phyloP scores from a whole-genome alignment of 2,329 filamentous ascomycete species.

The Ophiocordyceps australis region DNA sequence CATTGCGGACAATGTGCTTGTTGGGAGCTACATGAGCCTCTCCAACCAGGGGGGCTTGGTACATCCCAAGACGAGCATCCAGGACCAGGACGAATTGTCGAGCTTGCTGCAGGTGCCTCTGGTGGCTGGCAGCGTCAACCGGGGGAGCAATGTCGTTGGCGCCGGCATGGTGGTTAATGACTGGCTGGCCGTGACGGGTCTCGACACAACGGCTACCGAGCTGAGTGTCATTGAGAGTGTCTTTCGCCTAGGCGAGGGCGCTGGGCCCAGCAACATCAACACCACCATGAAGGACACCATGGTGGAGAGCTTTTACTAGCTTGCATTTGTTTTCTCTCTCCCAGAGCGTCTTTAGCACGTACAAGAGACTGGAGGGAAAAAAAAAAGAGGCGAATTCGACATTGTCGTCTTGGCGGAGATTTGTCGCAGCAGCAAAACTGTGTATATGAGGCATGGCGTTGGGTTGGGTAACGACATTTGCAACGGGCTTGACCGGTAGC shows the following conservation, averaged over 20 bases:
- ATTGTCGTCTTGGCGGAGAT: too few relatives aligned
- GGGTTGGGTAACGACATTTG: too few relatives aligned
- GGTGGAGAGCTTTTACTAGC: conserved; percentile 94
- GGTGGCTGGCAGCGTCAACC: conserved; percentile 85
- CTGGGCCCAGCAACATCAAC: conserved; percentile 61
- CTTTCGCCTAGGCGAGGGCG: conserved; percentile 81
- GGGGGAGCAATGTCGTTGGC: conserved; percentile 86
- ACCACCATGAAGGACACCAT: conserved; percentile 89
- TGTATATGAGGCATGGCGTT: too few relatives aligned
- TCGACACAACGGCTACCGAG: conserved; percentile 95
- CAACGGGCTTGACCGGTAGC: too few relatives aligned
- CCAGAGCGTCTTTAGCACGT: too few relatives aligned
- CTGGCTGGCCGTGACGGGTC: conserved; percentile 86
- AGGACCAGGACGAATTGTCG: conserved; percentile 94
- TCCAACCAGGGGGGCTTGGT: conserved; percentile 94
- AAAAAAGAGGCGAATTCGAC: too few relatives aligned
- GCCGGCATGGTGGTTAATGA: conserved; percentile 49
- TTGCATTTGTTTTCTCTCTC: too few relatives aligned
- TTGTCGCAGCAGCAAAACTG: too few relatives aligned
- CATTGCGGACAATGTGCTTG: conserved; percentile 90
- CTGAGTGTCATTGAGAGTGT: conserved; percentile 92
- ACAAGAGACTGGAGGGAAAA: too few relatives aligned
- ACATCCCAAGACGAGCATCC: conserved; percentile 90
- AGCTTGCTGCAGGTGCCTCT: conserved; percentile 88
- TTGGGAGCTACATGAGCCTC: conserved; percentile 89